Percentiles rank a stretch among this genome's conserved stretches.
phyloP scores from a whole-genome alignment of 129 eudicot genomes.

The Deinandra increscens region DNA sequence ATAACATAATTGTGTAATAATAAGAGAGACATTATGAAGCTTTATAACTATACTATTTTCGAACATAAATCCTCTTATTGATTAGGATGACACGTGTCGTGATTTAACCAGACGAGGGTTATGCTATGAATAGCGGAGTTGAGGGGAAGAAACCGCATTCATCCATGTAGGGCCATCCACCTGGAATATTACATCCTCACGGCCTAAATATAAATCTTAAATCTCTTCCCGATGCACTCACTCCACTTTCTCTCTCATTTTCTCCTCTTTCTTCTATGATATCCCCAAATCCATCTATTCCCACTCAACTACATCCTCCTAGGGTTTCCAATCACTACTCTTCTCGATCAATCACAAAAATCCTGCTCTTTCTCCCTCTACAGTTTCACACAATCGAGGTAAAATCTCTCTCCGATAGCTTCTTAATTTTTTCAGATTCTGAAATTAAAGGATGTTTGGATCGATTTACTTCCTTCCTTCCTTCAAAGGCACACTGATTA shows the following conservation, averaged over 20 bases:
- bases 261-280: no score
- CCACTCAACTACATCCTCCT: not conserved
- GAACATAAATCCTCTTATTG: no score
- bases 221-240: conserved; percentile 31
- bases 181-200: conserved; percentile 30
- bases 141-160: not conserved
- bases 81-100: no score
- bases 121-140: no score
- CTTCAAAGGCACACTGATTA: not conserved
- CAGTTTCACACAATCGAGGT: conserved; percentile 25
- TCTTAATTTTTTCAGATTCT: conserved; percentile 2
- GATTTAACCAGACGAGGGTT: no score
- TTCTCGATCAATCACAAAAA: conserved; percentile 9
- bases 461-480: not conserved
- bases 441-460: conserved; percentile 12
- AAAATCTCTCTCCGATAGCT: not conserved
- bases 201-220: conserved; percentile 17
- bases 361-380: conserved; percentile 1
- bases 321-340: conserved; percentile 16
- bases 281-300: conserved; percentile 15
- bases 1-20: no score
- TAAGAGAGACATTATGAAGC: no score
- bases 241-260: conserved; percentile 39
- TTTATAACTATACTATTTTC: no score
- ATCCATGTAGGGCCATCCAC: conserved; percentile 26